Evolutionary conservation across 108 stramenopile genomes (phyloP).

Genomic region (Stephanodiscus triporus): DNA sequence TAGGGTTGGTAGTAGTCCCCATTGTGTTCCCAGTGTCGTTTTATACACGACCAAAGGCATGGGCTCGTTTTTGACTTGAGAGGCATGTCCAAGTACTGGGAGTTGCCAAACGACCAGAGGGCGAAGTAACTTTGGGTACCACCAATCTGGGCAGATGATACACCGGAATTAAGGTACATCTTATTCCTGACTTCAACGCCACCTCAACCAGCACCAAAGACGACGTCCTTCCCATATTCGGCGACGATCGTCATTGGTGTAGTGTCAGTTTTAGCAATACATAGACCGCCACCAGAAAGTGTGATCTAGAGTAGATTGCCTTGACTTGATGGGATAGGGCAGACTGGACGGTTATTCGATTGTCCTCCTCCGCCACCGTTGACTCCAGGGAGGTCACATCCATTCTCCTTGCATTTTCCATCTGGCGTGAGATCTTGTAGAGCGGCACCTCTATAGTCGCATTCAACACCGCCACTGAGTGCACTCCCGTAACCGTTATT

Average conservation of each 20-base stretch:
- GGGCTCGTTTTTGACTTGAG: too few relatives aligned
- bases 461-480: too few relatives aligned
- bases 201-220: slow-evolving; percentile 45
- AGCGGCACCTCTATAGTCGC: slow-evolving; percentile 23
- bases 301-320: slow-evolving; percentile 14
- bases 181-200: too few relatives aligned
- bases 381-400: background rate
- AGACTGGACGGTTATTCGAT: slow-evolving; percentile 40
- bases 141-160: too few relatives aligned
- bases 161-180: too few relatives aligned
- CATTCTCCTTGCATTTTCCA: slow-evolving; percentile 35
- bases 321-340: slow-evolving; percentile 22
- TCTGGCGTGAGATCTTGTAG: slow-evolving; percentile 30
- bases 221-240: slow-evolving; percentile 24
- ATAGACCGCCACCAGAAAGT: slow-evolving; percentile 37
- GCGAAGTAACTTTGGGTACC: too few relatives aligned
- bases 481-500: too few relatives aligned
- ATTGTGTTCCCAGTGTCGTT: too few relatives aligned
- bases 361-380: slow-evolving; percentile 5
- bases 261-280: slow-evolving; percentile 11
- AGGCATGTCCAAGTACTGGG: too few relatives aligned
- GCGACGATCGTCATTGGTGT: slow-evolving; percentile 52
- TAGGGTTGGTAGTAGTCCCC: too few relatives aligned
- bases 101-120: too few relatives aligned
- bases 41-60: too few relatives aligned